These are phyloP conservation scores for Artomyces pyxidatus DNA, from an alignment of 768 basidiomycete species.

Conservation along the genomic window DNA sequence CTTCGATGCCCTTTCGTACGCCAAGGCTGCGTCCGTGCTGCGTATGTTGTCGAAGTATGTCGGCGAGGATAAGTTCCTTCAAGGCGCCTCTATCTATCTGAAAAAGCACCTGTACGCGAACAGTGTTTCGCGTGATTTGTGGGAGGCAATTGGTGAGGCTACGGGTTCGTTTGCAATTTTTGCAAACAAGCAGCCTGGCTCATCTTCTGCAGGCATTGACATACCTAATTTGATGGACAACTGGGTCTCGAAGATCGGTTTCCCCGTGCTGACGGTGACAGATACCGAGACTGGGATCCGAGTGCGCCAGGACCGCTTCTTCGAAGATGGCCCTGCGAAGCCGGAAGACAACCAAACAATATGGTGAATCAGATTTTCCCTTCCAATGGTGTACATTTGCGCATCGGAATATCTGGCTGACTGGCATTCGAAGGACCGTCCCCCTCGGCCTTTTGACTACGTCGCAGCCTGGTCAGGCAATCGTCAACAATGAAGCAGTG, in stretches of 20 bases:
- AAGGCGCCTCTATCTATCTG: constrained; percentile 86
- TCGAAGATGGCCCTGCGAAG: constrained; percentile 74
- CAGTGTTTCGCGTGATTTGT: constrained; percentile 79
- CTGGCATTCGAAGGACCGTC: constrained; percentile 48
- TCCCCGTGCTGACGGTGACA: constrained; percentile 82
- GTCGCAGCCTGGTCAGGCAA: constrained; percentile 46
- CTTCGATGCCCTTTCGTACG: constrained; percentile 83
- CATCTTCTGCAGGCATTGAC: constrained; percentile 41
- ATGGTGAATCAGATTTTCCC: no score
- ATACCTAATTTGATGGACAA: constrained; percentile 79
- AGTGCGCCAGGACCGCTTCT: constrained; percentile 86
- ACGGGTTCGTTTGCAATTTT: constrained; percentile 37
- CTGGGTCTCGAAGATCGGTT: constrained; percentile 88
- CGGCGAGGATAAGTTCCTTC: constrained; percentile 81
- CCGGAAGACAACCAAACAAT: constrained; percentile 81
- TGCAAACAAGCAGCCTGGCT: no score
- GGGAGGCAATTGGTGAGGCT: constrained; percentile 75
- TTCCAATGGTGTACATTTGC: not conserved
- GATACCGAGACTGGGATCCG: constrained; percentile 66
- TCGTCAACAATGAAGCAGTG: constrained; percentile 53
- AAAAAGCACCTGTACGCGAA: constrained; percentile 83
- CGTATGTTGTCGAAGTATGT: constrained; percentile 89
- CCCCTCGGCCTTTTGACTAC: constrained; percentile 69
- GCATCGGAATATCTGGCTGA: not conserved
- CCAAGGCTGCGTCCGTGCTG: constrained; percentile 83